Evolutionary conservation across 768 basidiomycete genomes (phyloP).

Genomic region (Lepiota brunneoincarnata): DNA sequence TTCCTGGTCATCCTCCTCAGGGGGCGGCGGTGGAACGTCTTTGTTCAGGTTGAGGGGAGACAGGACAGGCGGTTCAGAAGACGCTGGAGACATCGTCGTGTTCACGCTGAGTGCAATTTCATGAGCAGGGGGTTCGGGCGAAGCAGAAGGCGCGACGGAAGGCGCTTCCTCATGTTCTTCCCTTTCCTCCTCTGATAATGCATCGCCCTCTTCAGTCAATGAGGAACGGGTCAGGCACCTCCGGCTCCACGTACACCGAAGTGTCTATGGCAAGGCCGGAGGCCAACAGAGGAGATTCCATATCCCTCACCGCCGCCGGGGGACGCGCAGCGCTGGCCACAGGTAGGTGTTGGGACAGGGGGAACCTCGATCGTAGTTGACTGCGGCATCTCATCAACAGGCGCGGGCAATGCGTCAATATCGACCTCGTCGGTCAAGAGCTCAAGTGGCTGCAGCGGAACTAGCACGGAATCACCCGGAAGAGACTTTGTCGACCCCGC

Average conservation of each 20-base stretch:
- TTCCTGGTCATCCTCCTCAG: constrained; percentile 21
- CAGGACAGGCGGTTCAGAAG: constrained; percentile 19
- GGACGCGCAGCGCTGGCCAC: background rate
- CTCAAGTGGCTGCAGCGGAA: background rate
- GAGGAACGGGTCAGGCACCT: constrained; percentile 60
- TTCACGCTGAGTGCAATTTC: constrained; percentile 41
- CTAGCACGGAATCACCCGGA: constrained; percentile 3
- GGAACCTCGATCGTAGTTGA: background rate
- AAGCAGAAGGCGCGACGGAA: constrained; percentile 28
- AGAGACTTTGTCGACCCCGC: background rate
- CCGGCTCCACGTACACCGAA: constrained; percentile 37
- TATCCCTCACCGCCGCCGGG: background rate
- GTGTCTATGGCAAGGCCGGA: constrained; percentile 11
- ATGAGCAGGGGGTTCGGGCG: constrained; percentile 31
- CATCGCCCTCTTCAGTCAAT: constrained; percentile 53
- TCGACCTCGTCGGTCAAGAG: background rate
- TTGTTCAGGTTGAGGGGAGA: constrained; percentile 45
- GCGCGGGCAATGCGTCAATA: background rate
- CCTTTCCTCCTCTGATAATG: constrained; percentile 37
- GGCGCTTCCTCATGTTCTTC: constrained; percentile 18
- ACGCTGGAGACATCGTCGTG: constrained; percentile 14
- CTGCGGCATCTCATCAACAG: constrained; percentile 1
- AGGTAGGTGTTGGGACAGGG: constrained; percentile 1
- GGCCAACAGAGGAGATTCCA: background rate
- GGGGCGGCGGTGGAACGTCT: constrained; percentile 45